Evolutionary conservation across 805 yeast species (phyloP), one percentile per base, ranked within the genome.

Genomic region (Cyberlindnera euphorbiae): DNA sequence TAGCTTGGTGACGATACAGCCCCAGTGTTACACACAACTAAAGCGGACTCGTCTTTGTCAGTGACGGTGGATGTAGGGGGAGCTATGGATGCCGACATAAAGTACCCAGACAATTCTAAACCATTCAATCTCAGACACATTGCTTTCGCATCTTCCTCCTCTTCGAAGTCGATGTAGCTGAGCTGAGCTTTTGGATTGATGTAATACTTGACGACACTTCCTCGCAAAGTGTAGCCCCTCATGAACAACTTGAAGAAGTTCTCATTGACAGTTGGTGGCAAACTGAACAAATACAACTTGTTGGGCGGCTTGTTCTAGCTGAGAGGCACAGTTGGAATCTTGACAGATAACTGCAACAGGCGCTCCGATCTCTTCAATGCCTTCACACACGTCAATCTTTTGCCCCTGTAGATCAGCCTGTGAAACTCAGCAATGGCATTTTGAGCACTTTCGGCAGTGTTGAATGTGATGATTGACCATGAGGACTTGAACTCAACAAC

Each of bases 401-500:
- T 55, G 4, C 52, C 59, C 30, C 52, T 54, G 29, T 58, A 59
- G 2, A 31, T 21, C 8, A 52, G 42, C 12, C 54, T 52, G 38
- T 67, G 56, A 26, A 59, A 47, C 13, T 42, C 38, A 16, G 56
- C 45, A 14, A 71, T 63, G 7, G 78, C 73, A 14, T 51, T 53
- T 17, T 71, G 47, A 1, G 79, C 73, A 44, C 67, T 69, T n/a
- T 62, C 61, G 44, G 67, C 69, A 17, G 49, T 54, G 17, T 58
- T 55, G 50, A 69, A 77, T 16, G 70, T 71, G 21, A 79, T 60
- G 40, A 69, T 74, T 0, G 75, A 79, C 56, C 71, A 73, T 26
- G 47, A 47, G 1, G 56, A 50, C 12, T 47, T 52, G 30, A 44
- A 54, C 28, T 48, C 56, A n/a, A 55, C 57, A 13, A 58, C 53